Percentiles rank a stretch among this genome's conserved stretches.
Evolutionary conservation across 768 basidiomycete species (phyloP).

Genomic region (Pulveroboletus frians): DNA sequence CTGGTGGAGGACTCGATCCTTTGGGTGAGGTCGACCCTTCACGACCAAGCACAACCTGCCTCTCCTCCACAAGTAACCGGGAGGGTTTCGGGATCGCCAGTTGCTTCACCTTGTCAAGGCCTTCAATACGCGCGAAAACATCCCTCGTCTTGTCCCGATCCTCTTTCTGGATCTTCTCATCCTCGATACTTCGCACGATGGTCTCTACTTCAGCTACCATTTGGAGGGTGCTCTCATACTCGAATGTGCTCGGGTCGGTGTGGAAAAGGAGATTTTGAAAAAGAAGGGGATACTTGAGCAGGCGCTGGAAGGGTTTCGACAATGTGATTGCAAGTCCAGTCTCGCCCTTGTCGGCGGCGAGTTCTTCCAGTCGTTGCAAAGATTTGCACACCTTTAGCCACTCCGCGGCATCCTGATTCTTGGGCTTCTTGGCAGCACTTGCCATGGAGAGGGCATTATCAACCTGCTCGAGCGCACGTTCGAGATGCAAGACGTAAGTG

Average conservation of each 20-base stretch:
- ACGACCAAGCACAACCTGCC: slow-evolving; percentile 41
- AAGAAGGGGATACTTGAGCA: slow-evolving; percentile 94
- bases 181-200: slow-evolving; percentile 95
- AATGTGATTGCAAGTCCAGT: slow-evolving; percentile 92
- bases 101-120: slow-evolving; percentile 89
- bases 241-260: slow-evolving; percentile 94
- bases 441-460: slow-evolving; percentile 69
- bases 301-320: slow-evolving; percentile 94
- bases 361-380: slow-evolving; percentile 72
- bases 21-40: slow-evolving; percentile 23
- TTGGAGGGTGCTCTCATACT: slow-evolving; percentile 92
- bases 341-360: slow-evolving; percentile 82
- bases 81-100: slow-evolving; percentile 88
- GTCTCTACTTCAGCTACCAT: slow-evolving; percentile 98
- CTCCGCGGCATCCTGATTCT: slow-evolving; percentile 74
- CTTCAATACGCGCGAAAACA: slow-evolving; percentile 93
- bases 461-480: slow-evolving; percentile 82
- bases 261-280: slow-evolving; percentile 97
- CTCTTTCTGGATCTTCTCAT: slow-evolving; percentile 96
- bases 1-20: slow-evolving; percentile 33
- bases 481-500: slow-evolving; percentile 90
- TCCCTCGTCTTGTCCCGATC: slow-evolving; percentile 94
- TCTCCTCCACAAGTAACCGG: slow-evolving; percentile 82
- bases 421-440: slow-evolving; percentile 65
- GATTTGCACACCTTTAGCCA: slow-evolving; percentile 74